A percentile compares a stretch with the other conserved stretches of the same genome.
phyloP scores from a whole-genome alignment of 2,329 filamentous ascomycete genomes.

The Diaporthe sp. region DNA sequence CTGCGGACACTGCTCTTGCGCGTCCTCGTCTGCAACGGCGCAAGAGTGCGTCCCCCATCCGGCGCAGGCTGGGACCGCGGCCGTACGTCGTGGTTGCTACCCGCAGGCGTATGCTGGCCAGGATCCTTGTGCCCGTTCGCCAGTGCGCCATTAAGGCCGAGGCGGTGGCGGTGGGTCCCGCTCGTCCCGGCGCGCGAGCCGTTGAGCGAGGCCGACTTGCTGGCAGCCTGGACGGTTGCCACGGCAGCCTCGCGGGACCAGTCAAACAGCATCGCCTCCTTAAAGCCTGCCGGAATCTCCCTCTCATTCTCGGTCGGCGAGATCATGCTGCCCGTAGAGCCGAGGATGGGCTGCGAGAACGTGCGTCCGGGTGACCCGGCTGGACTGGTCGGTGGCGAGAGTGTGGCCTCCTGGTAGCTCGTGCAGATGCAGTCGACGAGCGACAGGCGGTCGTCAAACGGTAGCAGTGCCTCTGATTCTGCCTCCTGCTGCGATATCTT shows the following conservation, averaged over 20 bases:
- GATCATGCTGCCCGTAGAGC: constrained; percentile 54
- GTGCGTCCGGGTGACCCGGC: constrained; percentile 74
- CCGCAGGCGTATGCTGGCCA: constrained; percentile 55
- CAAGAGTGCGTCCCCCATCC: constrained; percentile 40
- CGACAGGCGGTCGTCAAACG: constrained; percentile 78
- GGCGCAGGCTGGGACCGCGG: constrained; percentile 56
- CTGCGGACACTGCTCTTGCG: constrained; percentile 67
- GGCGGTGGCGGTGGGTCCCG: constrained; percentile 62
- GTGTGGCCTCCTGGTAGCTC: constrained; percentile 72
- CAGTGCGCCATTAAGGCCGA: constrained; percentile 66
- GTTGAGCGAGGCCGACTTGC: constrained; percentile 78
- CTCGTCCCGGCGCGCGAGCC: constrained; percentile 77
- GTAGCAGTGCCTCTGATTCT: constrained; percentile 72
- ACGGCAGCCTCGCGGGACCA: constrained; percentile 85
- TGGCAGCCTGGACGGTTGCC: constrained; percentile 73
- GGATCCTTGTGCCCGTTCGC: constrained; percentile 48
- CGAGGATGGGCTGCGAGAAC: constrained; percentile 71
- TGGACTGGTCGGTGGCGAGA: constrained; percentile 76
- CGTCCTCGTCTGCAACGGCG: constrained; percentile 51
- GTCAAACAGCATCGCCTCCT: constrained; percentile 79
- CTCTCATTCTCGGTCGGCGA: constrained; percentile 51
- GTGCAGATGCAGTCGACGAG: constrained; percentile 80
- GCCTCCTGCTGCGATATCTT: constrained; percentile 63
- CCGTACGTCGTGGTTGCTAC: constrained; percentile 61
- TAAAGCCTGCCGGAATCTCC: constrained; percentile 74